Percentiles rank a stretch among this genome's conserved stretches.
These are phyloP conservation scores for Cokeromyces recurvatus DNA, from an alignment of 371 early-diverging fungal genomes.

Conservation along the genomic window DNA sequence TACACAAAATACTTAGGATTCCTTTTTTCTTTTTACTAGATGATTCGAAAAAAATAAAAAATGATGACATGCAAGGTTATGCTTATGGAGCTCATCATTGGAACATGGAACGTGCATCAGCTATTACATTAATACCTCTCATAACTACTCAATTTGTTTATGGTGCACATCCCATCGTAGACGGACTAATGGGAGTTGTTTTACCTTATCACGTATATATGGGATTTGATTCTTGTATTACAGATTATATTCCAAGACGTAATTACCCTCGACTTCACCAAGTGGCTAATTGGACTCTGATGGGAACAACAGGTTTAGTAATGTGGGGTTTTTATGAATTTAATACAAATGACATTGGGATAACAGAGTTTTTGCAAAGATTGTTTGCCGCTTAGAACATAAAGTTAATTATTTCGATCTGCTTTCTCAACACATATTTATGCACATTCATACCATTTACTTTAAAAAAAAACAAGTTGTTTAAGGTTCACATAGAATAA, in stretches of 20 bases:
- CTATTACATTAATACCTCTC: slow-evolving; percentile 74
- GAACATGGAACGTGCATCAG: slow-evolving; percentile 71
- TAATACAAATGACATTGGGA: slow-evolving; percentile 94
- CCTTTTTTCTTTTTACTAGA: too few species aligned
- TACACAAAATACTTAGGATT: too few species aligned
- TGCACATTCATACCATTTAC: too few species aligned
- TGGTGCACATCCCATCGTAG: slow-evolving; percentile 81
- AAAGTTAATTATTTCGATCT: too few species aligned
- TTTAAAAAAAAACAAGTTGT: too few species aligned
- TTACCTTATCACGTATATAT: slow-evolving; percentile 87
- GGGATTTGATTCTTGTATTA: slow-evolving; percentile 65
- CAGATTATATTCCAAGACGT: slow-evolving; percentile 82
- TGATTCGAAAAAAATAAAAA: slow-evolving; percentile 1
- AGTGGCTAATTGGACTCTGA: slow-evolving; percentile 56
- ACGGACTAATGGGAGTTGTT: slow-evolving; percentile 83
- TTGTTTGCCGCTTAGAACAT: slow-evolving; percentile 76
- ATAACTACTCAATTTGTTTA: slow-evolving; percentile 68
- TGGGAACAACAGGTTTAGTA: slow-evolving; percentile 60
- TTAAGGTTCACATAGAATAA: not conserved
- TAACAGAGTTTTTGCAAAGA: slow-evolving; percentile 80
- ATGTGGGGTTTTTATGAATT: slow-evolving; percentile 91
- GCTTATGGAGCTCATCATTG: slow-evolving; percentile 35
- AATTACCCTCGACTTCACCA: slow-evolving; percentile 61
- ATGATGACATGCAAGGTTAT: slow-evolving; percentile 20
- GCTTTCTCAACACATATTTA: too few species aligned